A percentile compares a stretch with the other conserved stretches of the same genome.
phyloP scores from a whole-genome alignment of 1,139 yeast genomes.

The Scheffersomyces segobiensis region DNA sequence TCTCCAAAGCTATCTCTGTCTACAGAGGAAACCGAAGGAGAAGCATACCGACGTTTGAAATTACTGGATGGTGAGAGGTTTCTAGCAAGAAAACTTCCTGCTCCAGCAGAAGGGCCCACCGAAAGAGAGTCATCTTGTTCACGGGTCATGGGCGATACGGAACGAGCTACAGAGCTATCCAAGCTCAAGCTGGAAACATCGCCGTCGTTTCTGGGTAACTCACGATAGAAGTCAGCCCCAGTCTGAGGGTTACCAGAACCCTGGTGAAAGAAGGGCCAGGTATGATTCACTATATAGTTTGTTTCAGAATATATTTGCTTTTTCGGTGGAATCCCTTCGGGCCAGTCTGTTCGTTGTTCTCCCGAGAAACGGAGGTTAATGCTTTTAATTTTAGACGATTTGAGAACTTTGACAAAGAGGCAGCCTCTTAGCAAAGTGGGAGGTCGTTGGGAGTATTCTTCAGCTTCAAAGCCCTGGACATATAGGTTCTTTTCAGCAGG shows the following conservation, averaged over 20 bases:
- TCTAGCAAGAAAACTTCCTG: conserved; percentile 27
- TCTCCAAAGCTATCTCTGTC: conserved; percentile 14
- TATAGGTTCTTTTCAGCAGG: conserved; percentile 81
- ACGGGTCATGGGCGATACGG: conserved; percentile 21
- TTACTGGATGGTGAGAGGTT: conserved; percentile 28
- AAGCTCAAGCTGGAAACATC: conserved; percentile 38
- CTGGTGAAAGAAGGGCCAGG: conserved; percentile 84
- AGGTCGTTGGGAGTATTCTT: conserved; percentile 67
- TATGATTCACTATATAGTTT: conserved; percentile 69
- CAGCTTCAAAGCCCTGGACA: conserved; percentile 75
- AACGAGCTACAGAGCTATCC: conserved; percentile 21
- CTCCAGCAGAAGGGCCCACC: neutral
- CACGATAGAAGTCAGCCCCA: conserved; percentile 55
- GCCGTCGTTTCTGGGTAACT: conserved; percentile 21
- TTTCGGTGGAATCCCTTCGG: conserved; percentile 96
- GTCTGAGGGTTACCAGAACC: conserved; percentile 40
- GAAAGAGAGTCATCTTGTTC: conserved; percentile 3
- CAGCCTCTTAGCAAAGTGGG: conserved; percentile 88
- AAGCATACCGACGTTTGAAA: conserved; percentile 42
- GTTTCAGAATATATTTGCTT: conserved; percentile 63
- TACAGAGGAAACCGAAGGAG: conserved; percentile 28
- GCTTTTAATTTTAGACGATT: conserved; percentile 73
- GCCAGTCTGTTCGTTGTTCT: conserved; percentile 87
- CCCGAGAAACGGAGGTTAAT: conserved; percentile 74
- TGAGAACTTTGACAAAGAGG: conserved; percentile 65